Percentiles rank a stretch among this genome's conserved stretches.
Evolutionary conservation across 805 yeast species (phyloP).

Genomic region (Priceomyces haplophilus): DNA sequence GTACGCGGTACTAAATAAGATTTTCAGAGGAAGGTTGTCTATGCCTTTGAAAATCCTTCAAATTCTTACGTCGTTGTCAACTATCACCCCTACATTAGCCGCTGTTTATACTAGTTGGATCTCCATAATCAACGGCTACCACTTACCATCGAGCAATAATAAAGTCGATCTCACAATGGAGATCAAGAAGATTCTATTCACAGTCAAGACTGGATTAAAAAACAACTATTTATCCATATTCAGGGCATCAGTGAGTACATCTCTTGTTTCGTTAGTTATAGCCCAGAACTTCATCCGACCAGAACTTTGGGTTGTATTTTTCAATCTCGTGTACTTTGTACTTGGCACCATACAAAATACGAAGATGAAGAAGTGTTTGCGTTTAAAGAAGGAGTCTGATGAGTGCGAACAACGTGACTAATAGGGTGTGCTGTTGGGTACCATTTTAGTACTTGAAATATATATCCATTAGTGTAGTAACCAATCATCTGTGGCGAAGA

Average conservation of each 20-base stretch:
- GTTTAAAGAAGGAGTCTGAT: constrained; percentile 12
- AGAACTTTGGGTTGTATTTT: constrained; percentile 63
- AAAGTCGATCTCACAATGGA: constrained; percentile 12
- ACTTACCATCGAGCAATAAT: constrained; percentile 6
- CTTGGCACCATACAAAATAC: constrained; percentile 64
- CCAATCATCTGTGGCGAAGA: too few species aligned
- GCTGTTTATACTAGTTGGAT: constrained; percentile 51
- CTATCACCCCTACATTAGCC: constrained; percentile 54
- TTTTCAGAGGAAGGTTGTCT: constrained; percentile 41
- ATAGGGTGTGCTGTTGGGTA: too few species aligned
- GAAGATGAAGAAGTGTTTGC: constrained; percentile 39
- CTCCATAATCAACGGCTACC: constrained; percentile 45
- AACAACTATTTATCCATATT: constrained; percentile 46
- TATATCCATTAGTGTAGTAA: background rate
- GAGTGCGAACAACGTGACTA: too few species aligned
- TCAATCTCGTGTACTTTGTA: constrained; percentile 54
- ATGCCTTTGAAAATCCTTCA: constrained; percentile 44
- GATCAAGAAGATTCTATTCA: constrained; percentile 11
- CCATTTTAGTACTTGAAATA: too few species aligned
- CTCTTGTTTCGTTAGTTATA: constrained; percentile 47
- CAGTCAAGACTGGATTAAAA: constrained; percentile 33
- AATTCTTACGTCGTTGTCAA: constrained; percentile 47
- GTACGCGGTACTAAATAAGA: constrained; percentile 43
- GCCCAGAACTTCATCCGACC: constrained; percentile 59
- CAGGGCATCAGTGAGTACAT: constrained; percentile 53